Evolutionary conservation across 2,329 filamentous ascomycete genomes (phyloP), one percentile per base, ranked within the genome.

Genomic region (Xylaria sp.): DNA sequence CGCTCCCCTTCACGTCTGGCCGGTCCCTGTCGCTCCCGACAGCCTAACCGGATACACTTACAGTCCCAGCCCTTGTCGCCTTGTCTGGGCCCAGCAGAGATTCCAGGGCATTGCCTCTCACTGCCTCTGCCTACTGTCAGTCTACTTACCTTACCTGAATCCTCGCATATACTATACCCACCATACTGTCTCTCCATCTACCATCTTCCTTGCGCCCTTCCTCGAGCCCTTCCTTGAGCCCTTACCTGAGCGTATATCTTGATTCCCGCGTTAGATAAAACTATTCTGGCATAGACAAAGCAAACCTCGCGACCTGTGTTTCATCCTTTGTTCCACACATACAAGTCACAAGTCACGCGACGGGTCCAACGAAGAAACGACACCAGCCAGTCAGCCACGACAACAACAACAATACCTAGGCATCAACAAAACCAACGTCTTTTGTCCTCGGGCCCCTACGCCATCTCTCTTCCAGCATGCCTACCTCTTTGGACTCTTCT

Each of bases 401-500:
- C 43, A 14, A 46, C 43, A 46, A 17, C 43, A 46, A 46, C 11
- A 28, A 28, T 6, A 28, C 9, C 23, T 11, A 12, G 25, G 3
- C 33, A 57, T 37, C 38, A 37, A 37, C 35, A 57, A 45, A 52
- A n/a, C 12, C 46, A 38, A 38, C 37, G 19, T 17, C 42, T 17
- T 15, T 6, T 23, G 54, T 28, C 25, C 28, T 38, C 19, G 17
- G 31, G 28, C 5, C 19, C 19, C 12, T 33, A 43, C 45, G 45
- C 17, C 46, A 31, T 38, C 52, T 31, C 52, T 49, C 23, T 61
- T 43, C 40, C 28, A 70, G 57, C 53, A 87, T 87, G 85, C 83
- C 84, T 73, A 75, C 80, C 64, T 87, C 85, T n/a, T 72, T 87
- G 61, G 85, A 87, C 59, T 87, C 85, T 46, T 80, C 83, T 57